These are phyloP conservation scores for Pythium aphanidermatum DNA, from an alignment of 352 stramenopile species.

Conservation along the genomic window DNA sequence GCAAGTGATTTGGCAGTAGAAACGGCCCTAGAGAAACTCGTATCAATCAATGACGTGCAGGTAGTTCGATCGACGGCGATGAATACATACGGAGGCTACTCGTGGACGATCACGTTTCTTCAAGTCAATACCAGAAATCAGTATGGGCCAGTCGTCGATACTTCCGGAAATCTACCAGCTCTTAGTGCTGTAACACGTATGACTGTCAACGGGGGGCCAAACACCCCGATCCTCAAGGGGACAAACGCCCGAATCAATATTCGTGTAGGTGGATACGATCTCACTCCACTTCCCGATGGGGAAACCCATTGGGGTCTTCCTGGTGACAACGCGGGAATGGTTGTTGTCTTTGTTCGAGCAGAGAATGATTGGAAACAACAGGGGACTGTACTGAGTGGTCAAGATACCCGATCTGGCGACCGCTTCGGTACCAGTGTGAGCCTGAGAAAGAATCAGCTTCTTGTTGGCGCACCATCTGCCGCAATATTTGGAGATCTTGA, in stretches of 20 bases:
- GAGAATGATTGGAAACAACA: constrained; percentile 79
- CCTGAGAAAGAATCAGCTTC: constrained; percentile 35
- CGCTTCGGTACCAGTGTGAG: constrained; percentile 72
- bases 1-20: constrained; percentile 52
- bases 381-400: constrained; percentile 38
- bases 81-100: constrained; percentile 71
- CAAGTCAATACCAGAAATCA: constrained; percentile 72
- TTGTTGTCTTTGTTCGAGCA: constrained; percentile 52
- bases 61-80: constrained; percentile 58
- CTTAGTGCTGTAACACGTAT: constrained; percentile 37
- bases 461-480: constrained; percentile 62
- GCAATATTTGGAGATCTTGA: constrained; percentile 71
- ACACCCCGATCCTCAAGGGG: constrained; percentile 32
- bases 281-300: constrained; percentile 22
- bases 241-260: constrained; percentile 49
- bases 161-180: constrained; percentile 58
- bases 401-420: constrained; percentile 58
- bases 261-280: constrained; percentile 44
- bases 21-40: constrained; percentile 56
- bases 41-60: constrained; percentile 56
- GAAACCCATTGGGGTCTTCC: constrained; percentile 49
- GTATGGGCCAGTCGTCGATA: constrained; percentile 63
- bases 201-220: constrained; percentile 19
- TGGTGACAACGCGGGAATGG: constrained; percentile 50
- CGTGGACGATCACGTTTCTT: constrained; percentile 82